A percentile compares a stretch with the other conserved stretches of the same genome.
Conservation (phyloP, 1,284 basidiomycete genomes). For the Porodaedalea pini region DNA sequence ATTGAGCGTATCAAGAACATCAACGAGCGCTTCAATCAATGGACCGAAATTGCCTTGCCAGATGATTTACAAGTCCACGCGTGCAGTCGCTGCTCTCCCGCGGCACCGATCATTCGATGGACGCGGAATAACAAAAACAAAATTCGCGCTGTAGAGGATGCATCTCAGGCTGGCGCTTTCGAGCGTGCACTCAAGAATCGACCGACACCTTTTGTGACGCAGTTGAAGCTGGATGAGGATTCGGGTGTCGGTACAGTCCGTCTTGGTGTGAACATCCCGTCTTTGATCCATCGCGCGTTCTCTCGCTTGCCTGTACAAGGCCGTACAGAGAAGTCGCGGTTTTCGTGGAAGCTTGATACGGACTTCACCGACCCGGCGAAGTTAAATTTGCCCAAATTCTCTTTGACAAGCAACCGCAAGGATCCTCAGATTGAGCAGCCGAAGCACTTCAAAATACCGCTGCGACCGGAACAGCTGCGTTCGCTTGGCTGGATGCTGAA, state of each 20-base stretch:
- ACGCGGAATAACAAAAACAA: constrained; percentile 53
- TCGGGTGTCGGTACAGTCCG: constrained; percentile 63
- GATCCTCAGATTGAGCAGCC: constrained; percentile 80
- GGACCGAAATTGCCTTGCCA: constrained; percentile 47
- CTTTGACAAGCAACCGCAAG: constrained; percentile 71
- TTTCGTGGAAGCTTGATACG: constrained; percentile 83
- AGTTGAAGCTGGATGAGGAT: constrained; percentile 70
- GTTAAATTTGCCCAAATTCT: constrained; percentile 61
- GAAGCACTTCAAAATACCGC: constrained; percentile 65
- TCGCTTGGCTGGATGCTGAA: constrained; percentile 91
- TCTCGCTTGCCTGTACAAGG: constrained; percentile 69
- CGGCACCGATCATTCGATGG: constrained; percentile 76
- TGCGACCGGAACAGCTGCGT: constrained; percentile 85
- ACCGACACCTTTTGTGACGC: constrained; percentile 84
- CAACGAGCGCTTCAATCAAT: constrained; percentile 59
- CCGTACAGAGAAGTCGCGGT: constrained; percentile 46
- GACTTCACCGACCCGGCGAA: constrained; percentile 67
- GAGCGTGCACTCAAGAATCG: constrained; percentile 86
- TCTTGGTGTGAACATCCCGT: constrained; percentile 85
- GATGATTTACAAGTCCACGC: constrained; percentile 33
- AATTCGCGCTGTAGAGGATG: constrained; percentile 74
- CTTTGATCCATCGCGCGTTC: constrained; percentile 83
- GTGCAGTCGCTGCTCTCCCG: constrained; percentile 79
- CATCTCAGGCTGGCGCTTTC: constrained; percentile 79
- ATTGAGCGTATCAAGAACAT: constrained; percentile 78